phyloP scores from a whole-genome alignment of 345 rosid species.

The Gossypioides kirkii region DNA sequence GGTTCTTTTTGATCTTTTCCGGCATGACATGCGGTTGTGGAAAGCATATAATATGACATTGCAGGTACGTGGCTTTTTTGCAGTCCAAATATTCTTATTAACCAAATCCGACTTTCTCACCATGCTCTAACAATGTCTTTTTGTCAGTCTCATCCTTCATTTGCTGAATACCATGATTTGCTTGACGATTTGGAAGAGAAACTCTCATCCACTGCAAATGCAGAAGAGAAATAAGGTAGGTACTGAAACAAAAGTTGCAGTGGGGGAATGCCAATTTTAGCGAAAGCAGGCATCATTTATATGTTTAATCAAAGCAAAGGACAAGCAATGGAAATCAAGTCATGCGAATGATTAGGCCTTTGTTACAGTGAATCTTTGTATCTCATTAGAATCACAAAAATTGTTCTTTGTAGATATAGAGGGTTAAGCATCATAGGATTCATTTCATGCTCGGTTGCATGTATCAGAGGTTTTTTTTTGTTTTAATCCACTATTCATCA shows the following conservation, averaged over 20 bases:
- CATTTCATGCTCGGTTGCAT: not conserved
- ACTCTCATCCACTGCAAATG: constrained; percentile 36
- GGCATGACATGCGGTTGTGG: constrained; percentile 73
- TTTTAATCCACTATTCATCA: not conserved
- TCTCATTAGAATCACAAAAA: constrained; percentile 5
- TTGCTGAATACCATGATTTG: constrained; percentile 70
- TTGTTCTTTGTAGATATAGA: constrained; percentile 29
- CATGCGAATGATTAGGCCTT: not conserved
- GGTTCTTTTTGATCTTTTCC: constrained; percentile 91
- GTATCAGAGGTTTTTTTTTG: not conserved
- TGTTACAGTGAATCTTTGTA: not conserved
- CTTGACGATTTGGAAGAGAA: constrained; percentile 56
- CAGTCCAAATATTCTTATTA: not conserved
- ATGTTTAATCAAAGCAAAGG: not conserved
- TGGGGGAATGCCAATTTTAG: not conserved
- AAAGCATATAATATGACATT: constrained; percentile 76
- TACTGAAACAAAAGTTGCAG: constrained; percentile 10
- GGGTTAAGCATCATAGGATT: constrained; percentile 9
- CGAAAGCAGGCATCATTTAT: not conserved
- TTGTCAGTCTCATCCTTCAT: constrained; percentile 57
- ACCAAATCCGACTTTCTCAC: constrained; percentile 5
- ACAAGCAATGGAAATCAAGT: not conserved
- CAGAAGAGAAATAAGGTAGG: constrained; percentile 17
- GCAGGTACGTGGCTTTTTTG: constrained; percentile 37
- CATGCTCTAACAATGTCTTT: not conserved